phyloP scores from a whole-genome alignment of 1,284 basidiomycete genomes.

The Mycena citricolor region DNA sequence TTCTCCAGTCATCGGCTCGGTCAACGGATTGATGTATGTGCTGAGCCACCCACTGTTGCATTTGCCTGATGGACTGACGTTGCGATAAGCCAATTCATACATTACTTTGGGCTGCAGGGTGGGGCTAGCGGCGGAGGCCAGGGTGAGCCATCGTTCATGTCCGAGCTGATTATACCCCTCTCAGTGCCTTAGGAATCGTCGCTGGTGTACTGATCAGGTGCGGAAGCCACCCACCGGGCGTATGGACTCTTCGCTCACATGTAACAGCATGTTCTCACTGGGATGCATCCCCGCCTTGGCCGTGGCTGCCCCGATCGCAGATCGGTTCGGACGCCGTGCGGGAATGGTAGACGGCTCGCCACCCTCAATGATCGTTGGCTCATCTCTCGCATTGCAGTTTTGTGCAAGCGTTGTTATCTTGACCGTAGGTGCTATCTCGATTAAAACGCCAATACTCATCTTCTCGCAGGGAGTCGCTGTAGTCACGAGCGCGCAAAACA shows the following conservation, averaged over 20 bases:
- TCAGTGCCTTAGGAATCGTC: too few species aligned
- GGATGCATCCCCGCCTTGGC: slow-evolving; percentile 38
- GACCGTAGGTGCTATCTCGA: slow-evolving; percentile 14
- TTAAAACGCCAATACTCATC: background rate
- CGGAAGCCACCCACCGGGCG: too few species aligned
- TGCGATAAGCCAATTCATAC: slow-evolving; percentile 33
- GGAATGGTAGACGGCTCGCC: too few species aligned
- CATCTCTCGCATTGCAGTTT: slow-evolving; percentile 30
- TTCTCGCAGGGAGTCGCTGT: slow-evolving; percentile 37
- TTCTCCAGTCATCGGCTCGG: slow-evolving; percentile 40
- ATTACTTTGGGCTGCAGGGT: slow-evolving; percentile 41
- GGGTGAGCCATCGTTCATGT: slow-evolving; percentile 15
- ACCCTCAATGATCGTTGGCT: background rate
- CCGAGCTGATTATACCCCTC: background rate
- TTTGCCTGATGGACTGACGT: background rate
- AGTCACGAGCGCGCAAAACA: slow-evolving; percentile 42
- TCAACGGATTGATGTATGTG: slow-evolving; percentile 45
- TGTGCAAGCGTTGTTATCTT: slow-evolving; percentile 45
- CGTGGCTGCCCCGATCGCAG: slow-evolving; percentile 40
- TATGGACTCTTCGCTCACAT: background rate
- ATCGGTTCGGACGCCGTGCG: slow-evolving; percentile 46
- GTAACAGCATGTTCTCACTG: slow-evolving; percentile 7
- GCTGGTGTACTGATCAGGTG: too few species aligned
- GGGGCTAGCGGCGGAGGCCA: slow-evolving; percentile 39
- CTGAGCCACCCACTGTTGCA: too few species aligned